phyloP scores from a whole-genome alignment of 768 basidiomycete genomes.

The Coprinellus micaceus region DNA sequence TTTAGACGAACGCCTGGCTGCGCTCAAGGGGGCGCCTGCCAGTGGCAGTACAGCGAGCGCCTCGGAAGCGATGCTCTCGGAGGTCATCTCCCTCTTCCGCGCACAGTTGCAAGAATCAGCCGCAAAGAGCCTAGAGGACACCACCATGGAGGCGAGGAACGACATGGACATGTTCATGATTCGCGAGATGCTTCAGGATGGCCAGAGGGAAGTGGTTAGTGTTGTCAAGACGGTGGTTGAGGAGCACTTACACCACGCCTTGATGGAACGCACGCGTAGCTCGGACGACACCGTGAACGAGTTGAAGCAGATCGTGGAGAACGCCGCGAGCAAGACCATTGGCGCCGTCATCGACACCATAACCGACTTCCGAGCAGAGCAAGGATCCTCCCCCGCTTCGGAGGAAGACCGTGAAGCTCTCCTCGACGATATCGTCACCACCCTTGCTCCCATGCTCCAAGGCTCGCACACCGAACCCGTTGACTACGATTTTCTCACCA shows the following conservation, averaged over 20 bases:
- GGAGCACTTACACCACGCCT: not conserved
- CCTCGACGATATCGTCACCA: constrained; percentile 55
- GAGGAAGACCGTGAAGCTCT: constrained; percentile 56
- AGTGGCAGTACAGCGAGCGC: constrained; percentile 32
- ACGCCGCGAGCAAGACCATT: constrained; percentile 53
- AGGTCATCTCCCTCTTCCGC: constrained; percentile 65
- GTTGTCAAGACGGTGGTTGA: constrained; percentile 36
- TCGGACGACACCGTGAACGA: constrained; percentile 34
- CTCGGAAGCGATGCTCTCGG: constrained; percentile 61
- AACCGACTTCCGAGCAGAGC: constrained; percentile 49
- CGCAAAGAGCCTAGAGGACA: constrained; percentile 52
- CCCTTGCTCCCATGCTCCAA: constrained; percentile 57
- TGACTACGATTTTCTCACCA: constrained; percentile 76
- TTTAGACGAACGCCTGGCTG: constrained; percentile 66
- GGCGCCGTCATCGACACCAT: constrained; percentile 60
- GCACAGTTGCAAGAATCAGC: constrained; percentile 65
- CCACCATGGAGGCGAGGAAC: constrained; percentile 66
- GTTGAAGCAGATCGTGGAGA: constrained; percentile 54
- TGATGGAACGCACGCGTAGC: not conserved
- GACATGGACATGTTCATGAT: constrained; percentile 78
- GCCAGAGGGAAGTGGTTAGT: constrained; percentile 57
- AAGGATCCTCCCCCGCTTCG: constrained; percentile 45
- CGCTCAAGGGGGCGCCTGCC: constrained; percentile 27
- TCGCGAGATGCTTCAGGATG: constrained; percentile 64
- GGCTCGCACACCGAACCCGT: constrained; percentile 62